A percentile compares a stretch with the other conserved stretches of the same genome.
phyloP scores from a whole-genome alignment of 2,329 filamentous ascomycete genomes.

The Colletotrichum paranaense region DNA sequence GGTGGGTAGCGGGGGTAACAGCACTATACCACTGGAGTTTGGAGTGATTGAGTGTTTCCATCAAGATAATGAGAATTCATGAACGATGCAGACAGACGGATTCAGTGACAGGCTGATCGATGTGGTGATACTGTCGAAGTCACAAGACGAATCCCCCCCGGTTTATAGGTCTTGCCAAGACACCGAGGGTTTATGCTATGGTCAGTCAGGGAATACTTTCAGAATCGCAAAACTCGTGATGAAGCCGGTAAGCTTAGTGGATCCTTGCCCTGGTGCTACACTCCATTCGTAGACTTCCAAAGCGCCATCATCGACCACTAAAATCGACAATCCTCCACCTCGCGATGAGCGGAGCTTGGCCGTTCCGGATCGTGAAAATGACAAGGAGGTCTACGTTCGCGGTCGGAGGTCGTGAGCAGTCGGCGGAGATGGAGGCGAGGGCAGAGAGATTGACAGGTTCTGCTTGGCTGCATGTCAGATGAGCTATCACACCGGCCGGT shows the following conservation, averaged over 20 bases:
- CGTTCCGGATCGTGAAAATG: too few species aligned
- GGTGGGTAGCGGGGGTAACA: conserved; percentile 12
- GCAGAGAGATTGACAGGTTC: background rate
- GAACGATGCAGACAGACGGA: too few species aligned
- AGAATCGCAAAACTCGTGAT: background rate
- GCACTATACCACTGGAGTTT: conserved; percentile 21
- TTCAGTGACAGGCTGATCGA: background rate
- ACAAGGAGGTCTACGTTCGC: too few species aligned
- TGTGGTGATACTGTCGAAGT: background rate
- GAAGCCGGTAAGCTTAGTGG: too few species aligned
- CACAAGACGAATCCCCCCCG: too few species aligned
- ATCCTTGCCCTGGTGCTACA: too few species aligned
- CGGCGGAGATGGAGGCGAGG: background rate
- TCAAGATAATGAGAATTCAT: background rate
- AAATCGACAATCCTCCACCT: too few species aligned
- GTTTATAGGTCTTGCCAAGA: background rate
- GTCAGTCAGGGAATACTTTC: accelerated
- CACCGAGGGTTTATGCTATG: background rate
- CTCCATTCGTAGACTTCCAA: too few species aligned
- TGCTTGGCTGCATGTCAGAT: background rate
- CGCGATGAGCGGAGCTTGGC: background rate
- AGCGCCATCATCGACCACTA: too few species aligned
- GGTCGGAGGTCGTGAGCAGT: background rate
- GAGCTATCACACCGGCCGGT: too few species aligned
- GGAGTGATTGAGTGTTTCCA: background rate